phyloP scores from a whole-genome alignment of 2,329 filamentous ascomycete genomes.

The Hypocreales sp. region DNA sequence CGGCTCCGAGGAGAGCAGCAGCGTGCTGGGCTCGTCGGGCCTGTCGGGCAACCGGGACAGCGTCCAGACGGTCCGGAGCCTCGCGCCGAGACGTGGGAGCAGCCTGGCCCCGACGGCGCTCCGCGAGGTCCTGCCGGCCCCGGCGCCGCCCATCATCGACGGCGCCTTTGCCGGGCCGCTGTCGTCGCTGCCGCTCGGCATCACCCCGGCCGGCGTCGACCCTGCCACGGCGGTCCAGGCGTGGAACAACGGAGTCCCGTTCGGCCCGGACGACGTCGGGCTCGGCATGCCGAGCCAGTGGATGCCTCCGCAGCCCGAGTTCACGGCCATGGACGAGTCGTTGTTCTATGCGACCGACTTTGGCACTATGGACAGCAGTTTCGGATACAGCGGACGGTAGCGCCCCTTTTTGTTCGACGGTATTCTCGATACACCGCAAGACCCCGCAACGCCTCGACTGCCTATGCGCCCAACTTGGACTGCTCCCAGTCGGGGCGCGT shows the following conservation, averaged over 20 bases:
- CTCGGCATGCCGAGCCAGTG: constrained; percentile 11
- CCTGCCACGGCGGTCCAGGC: constrained; percentile 10
- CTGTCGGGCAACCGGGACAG: constrained; percentile 15
- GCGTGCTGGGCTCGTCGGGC: constrained; percentile 8
- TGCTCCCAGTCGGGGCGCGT: too few relatives aligned
- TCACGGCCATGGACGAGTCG: constrained; percentile 2
- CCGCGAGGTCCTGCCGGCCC: constrained; percentile 6
- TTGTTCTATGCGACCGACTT: constrained; percentile 11
- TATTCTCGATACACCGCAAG: too few relatives aligned
- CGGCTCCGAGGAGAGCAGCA: constrained; percentile 21
- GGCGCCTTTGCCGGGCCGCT: constrained; percentile 4
- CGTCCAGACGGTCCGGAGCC: constrained; percentile 12
- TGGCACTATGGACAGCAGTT: constrained; percentile 6
- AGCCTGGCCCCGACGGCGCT: constrained; percentile 11
- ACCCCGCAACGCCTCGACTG: too few relatives aligned
- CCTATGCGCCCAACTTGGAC: too few relatives aligned
- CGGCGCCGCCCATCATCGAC: constrained; percentile 6
- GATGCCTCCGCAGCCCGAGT: constrained; percentile 12
- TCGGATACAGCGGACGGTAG: neutral
- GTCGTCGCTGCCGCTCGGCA: constrained; percentile 5
- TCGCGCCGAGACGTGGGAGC: constrained; percentile 6
- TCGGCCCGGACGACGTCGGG: constrained; percentile 7
- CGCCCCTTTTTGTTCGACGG: too few relatives aligned
- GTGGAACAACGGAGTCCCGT: constrained; percentile 14
- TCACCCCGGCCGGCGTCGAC: constrained; percentile 5